phyloP scores from a whole-genome alignment of 73 alveolate species.

The Paramecium sonneborni region DNA sequence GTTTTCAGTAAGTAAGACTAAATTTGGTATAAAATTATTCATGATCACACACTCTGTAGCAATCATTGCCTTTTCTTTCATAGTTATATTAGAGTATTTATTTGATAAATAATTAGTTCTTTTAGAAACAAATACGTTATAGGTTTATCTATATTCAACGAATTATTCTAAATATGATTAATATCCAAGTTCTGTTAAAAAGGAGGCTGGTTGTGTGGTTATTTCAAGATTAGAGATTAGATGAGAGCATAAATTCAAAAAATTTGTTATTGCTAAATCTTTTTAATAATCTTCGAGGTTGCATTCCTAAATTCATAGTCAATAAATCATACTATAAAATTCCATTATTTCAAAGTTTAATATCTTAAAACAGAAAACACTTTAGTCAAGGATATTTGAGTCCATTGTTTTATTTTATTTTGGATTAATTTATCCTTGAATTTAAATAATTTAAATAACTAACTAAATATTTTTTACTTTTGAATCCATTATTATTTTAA shows the following conservation, averaged over 20 bases:
- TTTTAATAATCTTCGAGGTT: not conserved
- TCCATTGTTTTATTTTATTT: not conserved
- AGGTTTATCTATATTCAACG: not conserved
- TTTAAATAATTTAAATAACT: not conserved
- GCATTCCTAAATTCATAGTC: not conserved
- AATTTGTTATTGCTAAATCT: not conserved
- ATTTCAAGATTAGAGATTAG: not conserved
- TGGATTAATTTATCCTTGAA: constrained; percentile 6
- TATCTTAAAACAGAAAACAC: not conserved
- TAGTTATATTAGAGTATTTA: not conserved
- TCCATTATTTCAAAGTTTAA: not conserved
- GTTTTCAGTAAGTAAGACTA: not conserved
- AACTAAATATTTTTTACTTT: not conserved
- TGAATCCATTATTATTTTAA: not conserved
- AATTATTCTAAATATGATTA: not conserved
- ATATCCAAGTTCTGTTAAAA: not conserved
- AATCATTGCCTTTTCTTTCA: not conserved
- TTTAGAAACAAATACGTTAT: not conserved
- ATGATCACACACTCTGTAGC: not conserved
- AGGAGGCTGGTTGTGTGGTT: not conserved
- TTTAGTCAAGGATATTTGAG: not conserved
- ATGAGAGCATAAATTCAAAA: not conserved
- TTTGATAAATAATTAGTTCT: constrained; percentile 8
- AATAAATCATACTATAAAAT: not conserved
- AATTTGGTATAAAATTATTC: constrained; percentile 18